Evolutionary conservation across 2,329 filamentous ascomycete genomes (phyloP), one percentile per base, ranked within the genome.

Genomic region (Allantophomopsis cytisporea): DNA sequence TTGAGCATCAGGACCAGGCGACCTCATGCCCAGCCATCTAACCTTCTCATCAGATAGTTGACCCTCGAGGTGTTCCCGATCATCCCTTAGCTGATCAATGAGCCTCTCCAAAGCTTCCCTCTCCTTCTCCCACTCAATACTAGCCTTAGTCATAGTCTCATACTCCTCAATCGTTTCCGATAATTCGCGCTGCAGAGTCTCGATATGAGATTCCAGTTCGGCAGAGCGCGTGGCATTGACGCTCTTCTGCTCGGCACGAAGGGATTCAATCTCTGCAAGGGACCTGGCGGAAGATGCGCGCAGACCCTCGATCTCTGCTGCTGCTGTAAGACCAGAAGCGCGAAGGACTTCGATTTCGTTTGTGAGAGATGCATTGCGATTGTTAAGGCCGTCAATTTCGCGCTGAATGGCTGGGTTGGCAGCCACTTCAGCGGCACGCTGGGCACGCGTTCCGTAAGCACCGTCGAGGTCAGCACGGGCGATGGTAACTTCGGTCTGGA

Each of bases 401-500:
- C 66, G 70, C 50, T 74, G 71, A 34, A 77, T 64, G 16, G 63
- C 64, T 3, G 69, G 71, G 37, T 74, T 73, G 36, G 65, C 62
- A 8, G 73, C 72, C 10, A 71, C 71, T 54, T 80, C 76, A n/a
- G 76, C 78, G 11, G 77, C 76, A 23, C 80, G 73, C 54, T 83
- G 68, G 8, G 76, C 71, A 38, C 79, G 68, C n/a, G 69, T 73
- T 32, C 91, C 91, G 55, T 96, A 95, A 54, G 94, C 93, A 45
- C 86, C 86, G 51, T 94, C 91, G 18, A 96, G 83, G 58, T 96
- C 89, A 39, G 88, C 85, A 53, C 78, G 76, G 18, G 83, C 86
- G 48, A 96, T 80, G n/a, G 89, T 93, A 33, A 96, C 71, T 63
- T 96, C 80, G 2, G 79, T 83, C 30, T 76, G 77, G 5, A 80